These are phyloP conservation scores for Physcomitrellopsis africana DNA, from an alignment of 225 moss, liverwort and hornwort genomes.

Conservation along the genomic window DNA sequence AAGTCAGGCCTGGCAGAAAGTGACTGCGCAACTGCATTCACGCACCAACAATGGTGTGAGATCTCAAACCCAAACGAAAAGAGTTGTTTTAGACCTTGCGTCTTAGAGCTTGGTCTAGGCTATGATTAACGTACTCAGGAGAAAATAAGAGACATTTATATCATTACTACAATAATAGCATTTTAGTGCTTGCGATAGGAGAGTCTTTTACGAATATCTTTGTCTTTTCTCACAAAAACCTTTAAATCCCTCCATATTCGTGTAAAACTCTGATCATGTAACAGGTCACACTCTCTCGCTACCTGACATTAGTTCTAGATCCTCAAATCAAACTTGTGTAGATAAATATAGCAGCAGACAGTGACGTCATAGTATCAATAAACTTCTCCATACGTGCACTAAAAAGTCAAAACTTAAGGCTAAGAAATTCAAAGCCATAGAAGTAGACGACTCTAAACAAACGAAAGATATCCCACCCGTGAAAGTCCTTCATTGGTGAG, in stretches of 20 bases:
- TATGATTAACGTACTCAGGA: not conserved
- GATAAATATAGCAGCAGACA: not conserved
- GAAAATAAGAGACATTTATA: constrained; percentile 4
- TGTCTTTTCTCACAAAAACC: not conserved
- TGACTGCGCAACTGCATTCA: constrained; percentile 90
- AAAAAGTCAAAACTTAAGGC: not conserved
- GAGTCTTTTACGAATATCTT: not conserved
- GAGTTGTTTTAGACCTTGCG: not conserved
- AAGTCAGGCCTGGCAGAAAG: constrained; percentile 93
- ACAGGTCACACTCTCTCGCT: not conserved
- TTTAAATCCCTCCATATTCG: not conserved
- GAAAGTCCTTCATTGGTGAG: not conserved
- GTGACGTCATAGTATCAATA: not conserved
- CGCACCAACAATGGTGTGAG: constrained; percentile 25
- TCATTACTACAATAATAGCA: constrained; percentile 11
- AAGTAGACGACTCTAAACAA: constrained; percentile 13
- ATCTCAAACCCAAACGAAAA: constrained; percentile 16
- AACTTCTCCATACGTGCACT: not conserved
- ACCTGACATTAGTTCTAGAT: not conserved
- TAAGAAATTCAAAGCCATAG: constrained; percentile 12
- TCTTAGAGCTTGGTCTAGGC: not conserved
- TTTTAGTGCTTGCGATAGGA: not conserved
- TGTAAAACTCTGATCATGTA: not conserved
- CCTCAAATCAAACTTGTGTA: not conserved
- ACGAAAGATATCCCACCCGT: not conserved